Evolutionary conservation across 805 yeast species (phyloP).

Genomic region (Suhomyces sp.): DNA sequence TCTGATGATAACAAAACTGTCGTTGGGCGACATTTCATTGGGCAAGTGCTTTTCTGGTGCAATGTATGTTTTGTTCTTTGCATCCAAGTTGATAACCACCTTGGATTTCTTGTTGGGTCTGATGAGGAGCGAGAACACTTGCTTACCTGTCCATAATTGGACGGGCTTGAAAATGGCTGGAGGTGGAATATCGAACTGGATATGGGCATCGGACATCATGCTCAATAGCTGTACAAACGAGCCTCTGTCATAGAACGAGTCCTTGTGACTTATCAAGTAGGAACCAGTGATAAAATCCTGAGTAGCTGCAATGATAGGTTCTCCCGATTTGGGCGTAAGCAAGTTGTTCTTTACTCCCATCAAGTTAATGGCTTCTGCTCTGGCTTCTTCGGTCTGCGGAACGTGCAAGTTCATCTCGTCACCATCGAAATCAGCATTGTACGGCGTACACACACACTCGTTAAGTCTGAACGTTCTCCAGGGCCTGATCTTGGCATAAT

Average conservation of each 20-base stretch:
- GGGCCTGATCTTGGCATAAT: slow-evolving; percentile 93
- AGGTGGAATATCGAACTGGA: slow-evolving; percentile 90
- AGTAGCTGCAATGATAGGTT: slow-evolving; percentile 98
- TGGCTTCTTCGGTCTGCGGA: slow-evolving; percentile 97
- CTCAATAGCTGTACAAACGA: slow-evolving; percentile 76
- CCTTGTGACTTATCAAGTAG: slow-evolving; percentile 87
- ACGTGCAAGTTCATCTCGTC: slow-evolving; percentile 99
- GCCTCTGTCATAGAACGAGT: slow-evolving; percentile 87
- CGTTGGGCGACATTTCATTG: slow-evolving; percentile 95
- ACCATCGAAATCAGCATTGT: slow-evolving; percentile 99
- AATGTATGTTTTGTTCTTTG: slow-evolving; percentile 84
- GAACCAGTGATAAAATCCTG: slow-evolving; percentile 99
- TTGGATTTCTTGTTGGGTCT: slow-evolving; percentile 74
- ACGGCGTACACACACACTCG: slow-evolving; percentile 99
- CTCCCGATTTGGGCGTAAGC: slow-evolving; percentile 96
- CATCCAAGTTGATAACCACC: slow-evolving; percentile 87
- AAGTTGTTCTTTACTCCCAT: slow-evolving; percentile 98
- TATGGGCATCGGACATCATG: slow-evolving; percentile 93
- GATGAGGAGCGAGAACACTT: slow-evolving; percentile 83
- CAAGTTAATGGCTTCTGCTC: slow-evolving; percentile 96
- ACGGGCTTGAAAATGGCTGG: slow-evolving; percentile 91
- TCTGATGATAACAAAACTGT: slow-evolving; percentile 87
- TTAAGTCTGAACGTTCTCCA: slow-evolving; percentile 97
- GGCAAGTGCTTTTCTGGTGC: slow-evolving; percentile 75
- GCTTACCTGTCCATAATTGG: slow-evolving; percentile 96